Conservation (phyloP, 2,329 filamentous ascomycete genomes). For the Xylaria sp. region DNA sequence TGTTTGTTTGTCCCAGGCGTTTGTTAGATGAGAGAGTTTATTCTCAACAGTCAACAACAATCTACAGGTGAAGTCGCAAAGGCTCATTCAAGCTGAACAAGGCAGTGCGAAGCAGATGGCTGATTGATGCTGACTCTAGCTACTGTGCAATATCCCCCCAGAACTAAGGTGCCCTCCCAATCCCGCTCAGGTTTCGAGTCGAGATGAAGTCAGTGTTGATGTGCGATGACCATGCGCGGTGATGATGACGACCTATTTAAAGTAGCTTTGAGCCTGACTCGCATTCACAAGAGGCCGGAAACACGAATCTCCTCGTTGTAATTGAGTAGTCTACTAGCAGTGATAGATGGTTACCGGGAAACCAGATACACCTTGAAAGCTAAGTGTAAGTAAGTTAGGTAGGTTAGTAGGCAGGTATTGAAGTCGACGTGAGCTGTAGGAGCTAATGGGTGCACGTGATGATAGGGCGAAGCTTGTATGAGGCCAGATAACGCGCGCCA, state of each 20-base stretch:
- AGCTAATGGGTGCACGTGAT: conserved; percentile 26
- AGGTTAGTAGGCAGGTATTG: too few species aligned
- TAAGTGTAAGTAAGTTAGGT: background rate
- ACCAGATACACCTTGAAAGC: too few species aligned
- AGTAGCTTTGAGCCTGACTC: conserved; percentile 6
- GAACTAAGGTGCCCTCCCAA: conserved; percentile 13
- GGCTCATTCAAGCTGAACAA: conserved; percentile 27
- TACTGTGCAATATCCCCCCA: conserved; percentile 22
- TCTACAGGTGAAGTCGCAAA: conserved; percentile 31
- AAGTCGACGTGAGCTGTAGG: too few species aligned
- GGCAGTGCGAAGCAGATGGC: conserved; percentile 25
- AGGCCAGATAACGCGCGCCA: conserved; percentile 11
- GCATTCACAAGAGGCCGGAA: background rate
- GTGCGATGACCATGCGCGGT: conserved; percentile 11
- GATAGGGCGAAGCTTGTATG: background rate
- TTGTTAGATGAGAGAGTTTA: conserved; percentile 21
- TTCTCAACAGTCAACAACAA: conserved; percentile 31
- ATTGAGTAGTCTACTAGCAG: background rate
- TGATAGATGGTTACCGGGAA: background rate
- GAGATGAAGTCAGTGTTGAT: conserved; percentile 9
- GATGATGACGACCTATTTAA: conserved; percentile 5
- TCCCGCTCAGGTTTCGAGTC: conserved; percentile 7
- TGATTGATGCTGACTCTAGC: conserved; percentile 27
- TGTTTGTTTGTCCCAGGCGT: background rate
- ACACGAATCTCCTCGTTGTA: background rate